Evolutionary conservation across 768 basidiomycete species (phyloP).

Genomic region (Rhodotorula diobovata): DNA sequence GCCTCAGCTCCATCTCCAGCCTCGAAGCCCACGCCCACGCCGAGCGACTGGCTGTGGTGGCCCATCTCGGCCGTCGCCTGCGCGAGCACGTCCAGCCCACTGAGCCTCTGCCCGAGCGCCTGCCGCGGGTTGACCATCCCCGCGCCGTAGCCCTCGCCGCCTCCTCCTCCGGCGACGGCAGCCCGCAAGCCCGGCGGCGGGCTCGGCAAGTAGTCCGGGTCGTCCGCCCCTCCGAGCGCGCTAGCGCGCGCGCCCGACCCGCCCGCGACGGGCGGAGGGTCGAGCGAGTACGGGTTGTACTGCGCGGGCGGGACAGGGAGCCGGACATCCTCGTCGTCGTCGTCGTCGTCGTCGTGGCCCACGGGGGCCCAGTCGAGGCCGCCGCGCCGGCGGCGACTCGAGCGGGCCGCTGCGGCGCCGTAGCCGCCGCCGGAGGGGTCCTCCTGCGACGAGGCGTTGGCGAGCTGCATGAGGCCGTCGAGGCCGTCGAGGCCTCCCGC

Average conservation of each 20-base stretch:
- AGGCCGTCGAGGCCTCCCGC: background rate
- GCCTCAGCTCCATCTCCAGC: too few species aligned
- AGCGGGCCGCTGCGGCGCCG: background rate
- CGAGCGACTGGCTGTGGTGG: too few species aligned
- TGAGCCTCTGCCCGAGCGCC: slow-evolving; percentile 1
- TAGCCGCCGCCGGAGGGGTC: too few species aligned
- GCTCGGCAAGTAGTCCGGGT: background rate
- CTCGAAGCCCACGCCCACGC: too few species aligned
- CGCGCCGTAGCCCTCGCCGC: too few species aligned
- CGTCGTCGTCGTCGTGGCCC: background rate
- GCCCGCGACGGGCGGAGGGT: background rate
- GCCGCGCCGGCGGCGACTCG: background rate
- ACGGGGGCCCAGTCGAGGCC: background rate
- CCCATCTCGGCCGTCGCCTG: background rate
- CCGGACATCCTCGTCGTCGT: background rate
- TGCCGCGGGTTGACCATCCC: too few species aligned
- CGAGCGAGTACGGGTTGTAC: background rate
- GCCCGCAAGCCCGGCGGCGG: background rate
- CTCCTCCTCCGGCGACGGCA: too few species aligned
- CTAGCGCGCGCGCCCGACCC: background rate
- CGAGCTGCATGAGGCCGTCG: slow-evolving; percentile 2
- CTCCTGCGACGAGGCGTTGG: background rate
- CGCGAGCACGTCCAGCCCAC: slow-evolving; percentile 13
- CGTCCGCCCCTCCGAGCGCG: background rate
- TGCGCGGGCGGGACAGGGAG: background rate